Evolutionary conservation across 2,329 filamentous ascomycete species (phyloP), one percentile per base, ranked within the genome.

Genomic region (Apiospora sp.): DNA sequence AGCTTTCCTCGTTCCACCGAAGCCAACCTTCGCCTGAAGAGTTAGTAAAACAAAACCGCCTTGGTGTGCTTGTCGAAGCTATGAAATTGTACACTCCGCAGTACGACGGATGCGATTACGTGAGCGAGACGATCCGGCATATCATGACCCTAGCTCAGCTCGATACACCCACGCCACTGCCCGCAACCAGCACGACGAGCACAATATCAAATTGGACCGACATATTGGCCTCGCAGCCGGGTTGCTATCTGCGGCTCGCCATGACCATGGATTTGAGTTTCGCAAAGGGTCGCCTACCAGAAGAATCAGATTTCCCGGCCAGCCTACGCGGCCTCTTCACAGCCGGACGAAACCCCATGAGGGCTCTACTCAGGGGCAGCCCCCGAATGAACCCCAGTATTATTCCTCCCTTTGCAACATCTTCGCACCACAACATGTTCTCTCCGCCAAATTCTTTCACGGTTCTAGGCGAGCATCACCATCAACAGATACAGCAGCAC

Each of bases 81-180:
- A 85, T 86, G 82, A 84, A 83, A 72, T 82, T 82, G 0, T 86
- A 86, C 68, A 82, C 85, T 71, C 83, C 83, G 3, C 83, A 84
- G 69, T 86, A 86, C 72, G 84, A 86, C 71, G 84, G 83, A 30
- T 82, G 84, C 1, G 85, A 86, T 74, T 84, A 83, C 76, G 82
- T 86, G 67, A 82, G 81, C 77, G 82, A 85, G 73, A 83, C 83
- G 13, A 83, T 85, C 41, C 80, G 83, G 8, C 83, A 84, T 72
- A 84, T 85, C 34, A 80, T 85, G 71, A 83, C 83, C 69, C 79
- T 85, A 12, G 82, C 84, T 0, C 81, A 84, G 73, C 76, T 84
- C 7, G 82, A 84, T 51, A 76, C 73, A 8, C 76, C 77, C 22
- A 71, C 69, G 48, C 75, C 73, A n/a, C 70, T 27, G 71, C 71